Evolutionary conservation across 768 basidiomycete species (phyloP), one percentile per base, ranked within the genome.

Genomic region (Lactarius trivialis): DNA sequence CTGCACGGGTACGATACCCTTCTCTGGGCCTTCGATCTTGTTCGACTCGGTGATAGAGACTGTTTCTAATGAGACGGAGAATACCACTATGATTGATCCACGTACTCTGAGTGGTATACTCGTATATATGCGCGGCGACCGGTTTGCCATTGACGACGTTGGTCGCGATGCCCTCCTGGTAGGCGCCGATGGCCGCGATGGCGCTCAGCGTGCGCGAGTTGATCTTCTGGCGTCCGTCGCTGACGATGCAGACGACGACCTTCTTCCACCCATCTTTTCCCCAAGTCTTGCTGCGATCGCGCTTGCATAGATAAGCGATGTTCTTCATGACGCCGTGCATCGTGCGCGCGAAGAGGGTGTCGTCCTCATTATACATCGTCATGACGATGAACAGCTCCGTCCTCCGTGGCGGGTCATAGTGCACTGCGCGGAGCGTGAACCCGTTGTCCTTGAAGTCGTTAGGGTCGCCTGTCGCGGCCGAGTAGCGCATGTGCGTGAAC

Each of bases 261-360:
- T 97, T 98, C 79, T 98, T 95, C 96, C 96, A 98, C 1, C 93
- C 93, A 0, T 97, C 94, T 72, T 89, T 89, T 1, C 94, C 95
- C 96, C 96, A 98, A 4, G 91, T 97, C 79, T 91, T 94, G 68
- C 86, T 89, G 53, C 91, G 78, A 50, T 89, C 88, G 24, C 95
- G 79, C 67, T 86, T 90, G 70, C 91, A 93, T 63, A 98, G 73
- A 73, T 96, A 91, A 5, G 86, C 87, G 49, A 98, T 81, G 68
- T 98, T 98, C 81, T 91, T 93, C 74, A 97, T 92, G 7, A 98
- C 90, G 55, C 95, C 95, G 70, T 96, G 90, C 91, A 98, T 94
- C 0, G 95, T 92, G 45, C 94, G 76, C 68, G 86, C 87, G 75
- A 98, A 98, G 7, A 98, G 79, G 69, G 87, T 83, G 72, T 96